phyloP scores from a whole-genome alignment of 1,284 basidiomycete species.

The Sanghuangporus weigelae region DNA sequence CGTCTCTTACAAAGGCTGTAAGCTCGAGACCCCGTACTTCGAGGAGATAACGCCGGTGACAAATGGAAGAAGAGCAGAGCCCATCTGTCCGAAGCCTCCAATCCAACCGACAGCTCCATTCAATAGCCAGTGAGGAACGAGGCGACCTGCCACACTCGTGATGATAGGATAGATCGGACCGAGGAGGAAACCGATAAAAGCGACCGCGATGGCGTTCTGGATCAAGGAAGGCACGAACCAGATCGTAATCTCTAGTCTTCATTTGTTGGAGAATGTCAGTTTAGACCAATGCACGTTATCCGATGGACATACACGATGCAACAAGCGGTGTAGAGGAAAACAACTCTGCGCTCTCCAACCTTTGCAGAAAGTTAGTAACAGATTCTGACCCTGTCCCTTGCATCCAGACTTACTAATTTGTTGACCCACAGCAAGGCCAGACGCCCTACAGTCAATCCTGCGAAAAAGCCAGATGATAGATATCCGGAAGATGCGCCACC shows the following conservation, averaged over 20 bases:
- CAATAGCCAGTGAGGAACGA: slow-evolving; percentile 59
- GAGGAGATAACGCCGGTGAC: slow-evolving; percentile 51
- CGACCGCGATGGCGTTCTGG: slow-evolving; percentile 33
- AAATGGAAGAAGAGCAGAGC: slow-evolving; percentile 63
- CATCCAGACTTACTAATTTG: slow-evolving; percentile 34
- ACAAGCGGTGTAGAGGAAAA: slow-evolving; percentile 47
- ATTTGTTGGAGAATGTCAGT: neutral
- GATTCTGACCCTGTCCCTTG: no score
- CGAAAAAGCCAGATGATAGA: slow-evolving; percentile 51
- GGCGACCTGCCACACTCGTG: slow-evolving; percentile 49
- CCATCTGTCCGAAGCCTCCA: slow-evolving; percentile 59
- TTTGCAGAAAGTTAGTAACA: slow-evolving; percentile 19
- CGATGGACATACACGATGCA: slow-evolving; percentile 39
- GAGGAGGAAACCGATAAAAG: slow-evolving; percentile 37
- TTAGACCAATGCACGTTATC: neutral
- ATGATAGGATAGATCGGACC: slow-evolving; percentile 66
- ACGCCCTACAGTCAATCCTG: slow-evolving; percentile 56
- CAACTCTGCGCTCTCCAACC: slow-evolving; percentile 49
- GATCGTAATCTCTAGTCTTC: slow-evolving; percentile 31
- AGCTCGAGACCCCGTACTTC: slow-evolving; percentile 47
- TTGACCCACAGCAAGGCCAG: slow-evolving; percentile 54
- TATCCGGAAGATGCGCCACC: slow-evolving; percentile 47
- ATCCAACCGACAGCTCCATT: slow-evolving; percentile 64
- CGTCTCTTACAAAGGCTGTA: slow-evolving; percentile 50
- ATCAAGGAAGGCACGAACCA: slow-evolving; percentile 32